phyloP scores from a whole-genome alignment of 1,284 basidiomycete species.

The Pholiota adiposa region DNA sequence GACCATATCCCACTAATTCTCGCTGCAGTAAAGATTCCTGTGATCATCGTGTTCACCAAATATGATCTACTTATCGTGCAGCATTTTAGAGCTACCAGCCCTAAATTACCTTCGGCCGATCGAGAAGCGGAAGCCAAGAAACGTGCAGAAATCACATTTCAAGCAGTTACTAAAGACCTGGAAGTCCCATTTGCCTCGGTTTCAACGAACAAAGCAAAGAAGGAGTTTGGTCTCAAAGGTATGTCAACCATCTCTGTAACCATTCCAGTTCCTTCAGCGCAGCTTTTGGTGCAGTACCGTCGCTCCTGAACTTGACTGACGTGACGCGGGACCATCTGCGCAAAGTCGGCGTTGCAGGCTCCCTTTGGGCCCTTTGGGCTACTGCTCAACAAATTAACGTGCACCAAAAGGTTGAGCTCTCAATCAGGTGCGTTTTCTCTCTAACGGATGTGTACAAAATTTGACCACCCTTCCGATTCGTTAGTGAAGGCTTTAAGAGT shows the following conservation, averaged over 20 bases:
- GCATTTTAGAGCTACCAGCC: no score
- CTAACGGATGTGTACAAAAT: no score
- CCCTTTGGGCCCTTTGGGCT: conserved; percentile 11
- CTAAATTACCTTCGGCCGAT: no score
- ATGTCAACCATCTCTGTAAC: no score
- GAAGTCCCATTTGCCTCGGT: no score
- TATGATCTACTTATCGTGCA: neutral
- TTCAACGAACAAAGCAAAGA: no score
- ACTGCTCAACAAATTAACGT: conserved; percentile 23
- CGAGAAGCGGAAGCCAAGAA: no score
- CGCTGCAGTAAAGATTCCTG: neutral
- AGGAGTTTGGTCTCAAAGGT: no score
- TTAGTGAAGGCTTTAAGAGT: neutral
- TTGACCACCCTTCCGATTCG: neutral
- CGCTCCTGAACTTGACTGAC: neutral
- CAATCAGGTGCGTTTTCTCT: neutral
- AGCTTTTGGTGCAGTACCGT: no score
- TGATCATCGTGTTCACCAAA: neutral
- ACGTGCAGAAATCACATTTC: neutral
- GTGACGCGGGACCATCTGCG: conserved; percentile 1
- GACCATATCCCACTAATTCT: neutral
- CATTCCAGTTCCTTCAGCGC: no score
- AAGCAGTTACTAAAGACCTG: no score
- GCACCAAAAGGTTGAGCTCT: conserved; percentile 19
- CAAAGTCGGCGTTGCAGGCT: neutral